phyloP scores from a whole-genome alignment of 1,284 basidiomycete genomes.

The Ceratobasidium papillatum region DNA sequence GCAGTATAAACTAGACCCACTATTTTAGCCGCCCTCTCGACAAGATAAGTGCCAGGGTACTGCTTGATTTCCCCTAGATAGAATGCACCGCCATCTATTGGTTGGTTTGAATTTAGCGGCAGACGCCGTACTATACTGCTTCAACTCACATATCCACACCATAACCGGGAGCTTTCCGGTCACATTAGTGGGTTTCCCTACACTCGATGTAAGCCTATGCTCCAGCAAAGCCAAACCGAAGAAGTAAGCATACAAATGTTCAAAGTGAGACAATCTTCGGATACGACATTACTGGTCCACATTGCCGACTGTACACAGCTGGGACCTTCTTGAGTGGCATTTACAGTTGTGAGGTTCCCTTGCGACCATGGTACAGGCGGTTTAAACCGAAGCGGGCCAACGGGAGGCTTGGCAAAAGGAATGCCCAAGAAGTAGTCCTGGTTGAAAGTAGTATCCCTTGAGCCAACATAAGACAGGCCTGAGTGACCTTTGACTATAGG shows the following conservation, averaged over 20 bases:
- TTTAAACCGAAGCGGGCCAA: constrained; percentile 37
- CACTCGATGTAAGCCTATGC: neutral
- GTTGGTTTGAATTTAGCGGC: neutral
- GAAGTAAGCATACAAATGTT: constrained; percentile 30
- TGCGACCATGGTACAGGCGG: constrained; percentile 17
- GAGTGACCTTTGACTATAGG: constrained; percentile 2
- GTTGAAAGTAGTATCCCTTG: constrained; percentile 7
- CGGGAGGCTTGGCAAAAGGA: constrained; percentile 39
- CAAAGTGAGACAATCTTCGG: constrained; percentile 39
- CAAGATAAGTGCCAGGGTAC: constrained; percentile 1
- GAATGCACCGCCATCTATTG: constrained; percentile 26
- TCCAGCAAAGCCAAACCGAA: too few relatives aligned
- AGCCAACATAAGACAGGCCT: constrained; percentile 27
- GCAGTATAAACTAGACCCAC: neutral
- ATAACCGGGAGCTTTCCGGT: constrained; percentile 39
- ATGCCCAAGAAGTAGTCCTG: constrained; percentile 43
- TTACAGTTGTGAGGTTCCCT: neutral
- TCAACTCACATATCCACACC: constrained; percentile 38
- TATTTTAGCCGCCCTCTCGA: neutral
- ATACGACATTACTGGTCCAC: neutral
- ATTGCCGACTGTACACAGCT: neutral
- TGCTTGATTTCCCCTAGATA: neutral
- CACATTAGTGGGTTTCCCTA: constrained; percentile 34
- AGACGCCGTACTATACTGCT: neutral
- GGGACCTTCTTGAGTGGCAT: constrained; percentile 14